Base-by-base conservation (phyloP, 140 eudicot genomes). In the Erigeron philadelphicus region DNA sequence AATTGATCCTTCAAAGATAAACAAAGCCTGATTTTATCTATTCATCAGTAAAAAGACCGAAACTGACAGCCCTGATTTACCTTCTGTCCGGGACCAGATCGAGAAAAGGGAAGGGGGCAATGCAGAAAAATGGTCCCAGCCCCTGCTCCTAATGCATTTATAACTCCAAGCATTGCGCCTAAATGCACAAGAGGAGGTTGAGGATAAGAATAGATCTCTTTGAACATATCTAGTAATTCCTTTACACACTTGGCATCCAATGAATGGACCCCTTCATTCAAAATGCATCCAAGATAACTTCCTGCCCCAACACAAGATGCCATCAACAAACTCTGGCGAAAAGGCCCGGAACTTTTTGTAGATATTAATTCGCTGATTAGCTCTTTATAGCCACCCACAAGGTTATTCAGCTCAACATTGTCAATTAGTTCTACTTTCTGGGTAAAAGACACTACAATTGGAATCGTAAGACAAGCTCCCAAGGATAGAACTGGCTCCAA, bases 141-240 rank as follows among this genome's bases (percentile, higher is more conserved):
- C 47, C 88, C 89, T 56, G 95, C 95, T 18, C 99, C 99, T 75
- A 94, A 75, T 38, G 87, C 83, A 70, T 89, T 94, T 17, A 94
- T 89, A 75, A 94, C 81, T 63, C 97, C 99, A 80, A 94, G 85
- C 95, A 94, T 86, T 16, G 90, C 99, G 80, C 99, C 95, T 53
- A 94, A 82, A 75, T 87, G 95, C 38, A 87, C 15, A 69, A 89
- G 79, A 65, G 88, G 91, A 17, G 89, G 89, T 64, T 83, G 71
- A 54, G 87, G 72, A 72, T 48, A 76, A 18, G 95, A 74, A 81
- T 89, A 94, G 40, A 78, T 70, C 72, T 61, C 75, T 75, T 84
- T 89, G 43, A 81, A 83, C 62, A 86, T 35, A 19, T 59, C 79
- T 35, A 94, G 76, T 43, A 89, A 75, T 38, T 81, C 83, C 61